These are phyloP conservation scores for Neostapfia colusana DNA, from an alignment of 176 grass and related monocot genomes.

Conservation along the genomic window DNA sequence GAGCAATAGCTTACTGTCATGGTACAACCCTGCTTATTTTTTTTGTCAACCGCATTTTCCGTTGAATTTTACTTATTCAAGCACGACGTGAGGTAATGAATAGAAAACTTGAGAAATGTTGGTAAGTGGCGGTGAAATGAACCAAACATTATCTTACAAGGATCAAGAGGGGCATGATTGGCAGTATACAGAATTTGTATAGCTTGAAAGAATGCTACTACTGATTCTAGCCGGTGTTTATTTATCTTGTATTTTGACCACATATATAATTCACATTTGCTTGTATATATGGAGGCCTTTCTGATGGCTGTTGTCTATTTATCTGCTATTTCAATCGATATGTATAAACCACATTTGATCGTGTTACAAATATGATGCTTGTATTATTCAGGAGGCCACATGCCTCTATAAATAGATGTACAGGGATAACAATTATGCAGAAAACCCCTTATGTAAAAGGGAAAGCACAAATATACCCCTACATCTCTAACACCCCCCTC, in stretches of 20 bases:
- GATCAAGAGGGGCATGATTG: background rate
- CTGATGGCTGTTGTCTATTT: background rate
- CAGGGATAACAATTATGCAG: too few species aligned
- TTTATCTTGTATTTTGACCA: constrained; percentile 20
- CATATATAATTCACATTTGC: background rate
- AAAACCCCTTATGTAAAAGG: too few species aligned
- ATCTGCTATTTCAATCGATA: background rate
- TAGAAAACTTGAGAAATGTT: background rate
- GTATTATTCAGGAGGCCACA: too few species aligned
- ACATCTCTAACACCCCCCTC: too few species aligned
- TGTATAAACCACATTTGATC: background rate
- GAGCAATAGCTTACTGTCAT: constrained; percentile 43
- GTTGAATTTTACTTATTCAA: constrained; percentile 9
- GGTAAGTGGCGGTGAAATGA: background rate
- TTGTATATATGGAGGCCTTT: background rate
- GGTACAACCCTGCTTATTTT: constrained; percentile 29
- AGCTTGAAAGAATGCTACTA: background rate
- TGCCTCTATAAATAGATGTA: too few species aligned
- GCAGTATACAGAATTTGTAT: constrained; percentile 9
- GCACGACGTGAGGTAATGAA: background rate
- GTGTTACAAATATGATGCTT: too few species aligned
- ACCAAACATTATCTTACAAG: background rate
- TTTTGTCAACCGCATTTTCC: constrained; percentile 8
- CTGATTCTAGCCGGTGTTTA: background rate
- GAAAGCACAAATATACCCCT: too few species aligned